These are phyloP conservation scores for Typha latifolia DNA, from an alignment of 176 grass and related monocot genomes.

Conservation along the genomic window DNA sequence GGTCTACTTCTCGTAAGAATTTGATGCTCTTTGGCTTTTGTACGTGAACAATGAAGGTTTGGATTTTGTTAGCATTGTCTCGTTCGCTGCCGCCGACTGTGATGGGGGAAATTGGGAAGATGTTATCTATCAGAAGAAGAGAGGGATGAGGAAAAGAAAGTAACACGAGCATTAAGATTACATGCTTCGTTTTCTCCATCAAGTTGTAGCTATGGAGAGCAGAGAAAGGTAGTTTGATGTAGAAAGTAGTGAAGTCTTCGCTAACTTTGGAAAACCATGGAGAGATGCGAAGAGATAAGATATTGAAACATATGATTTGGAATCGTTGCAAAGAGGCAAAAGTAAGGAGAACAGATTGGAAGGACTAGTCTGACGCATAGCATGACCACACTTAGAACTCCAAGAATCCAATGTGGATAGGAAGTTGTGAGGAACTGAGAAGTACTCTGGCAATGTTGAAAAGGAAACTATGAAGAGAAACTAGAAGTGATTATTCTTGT, in stretches of 20 bases:
- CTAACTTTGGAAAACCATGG: background rate
- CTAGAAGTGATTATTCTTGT: no score
- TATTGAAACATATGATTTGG: background rate
- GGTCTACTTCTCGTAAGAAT: background rate
- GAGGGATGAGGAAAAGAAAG: background rate
- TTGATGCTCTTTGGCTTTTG: background rate
- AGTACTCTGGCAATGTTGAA: no score
- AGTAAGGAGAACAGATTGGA: background rate
- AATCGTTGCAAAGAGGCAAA: background rate
- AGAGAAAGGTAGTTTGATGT: background rate
- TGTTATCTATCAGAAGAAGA: background rate
- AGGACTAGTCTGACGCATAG: background rate
- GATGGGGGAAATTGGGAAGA: background rate
- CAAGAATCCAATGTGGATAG: no score
- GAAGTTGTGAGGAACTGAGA: no score
- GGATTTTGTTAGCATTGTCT: background rate
- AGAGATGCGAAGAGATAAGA: background rate
- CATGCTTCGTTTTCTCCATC: background rate
- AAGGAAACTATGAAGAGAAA: no score
- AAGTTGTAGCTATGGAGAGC: background rate
- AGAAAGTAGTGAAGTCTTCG: background rate
- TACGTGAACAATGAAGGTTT: constrained; percentile 14
- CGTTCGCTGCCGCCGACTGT: background rate
- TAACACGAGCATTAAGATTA: background rate
- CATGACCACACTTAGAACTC: no score